phyloP scores from a whole-genome alignment of 768 basidiomycete genomes.

The Trametopsis cervina region DNA sequence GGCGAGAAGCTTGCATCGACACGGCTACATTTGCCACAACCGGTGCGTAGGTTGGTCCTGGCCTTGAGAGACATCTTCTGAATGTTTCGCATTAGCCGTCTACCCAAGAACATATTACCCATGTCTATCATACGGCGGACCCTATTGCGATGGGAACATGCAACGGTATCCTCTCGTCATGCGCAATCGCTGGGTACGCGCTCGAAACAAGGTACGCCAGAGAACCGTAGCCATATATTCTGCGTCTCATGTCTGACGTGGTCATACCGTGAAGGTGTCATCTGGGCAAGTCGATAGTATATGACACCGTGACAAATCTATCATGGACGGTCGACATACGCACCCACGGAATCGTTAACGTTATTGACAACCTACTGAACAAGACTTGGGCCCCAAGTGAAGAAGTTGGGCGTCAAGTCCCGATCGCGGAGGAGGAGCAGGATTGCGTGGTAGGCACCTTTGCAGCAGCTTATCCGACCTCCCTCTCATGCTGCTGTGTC shows the following conservation, averaged over 20 bases:
- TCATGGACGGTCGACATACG: conserved; percentile 84
- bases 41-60: conserved; percentile 38
- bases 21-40: conserved; percentile 80
- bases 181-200: conserved; percentile 84
- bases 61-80: neutral
- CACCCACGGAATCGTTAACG: conserved; percentile 69
- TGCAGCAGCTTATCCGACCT: neutral
- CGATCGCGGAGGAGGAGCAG: conserved; percentile 41
- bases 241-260: conserved; percentile 2
- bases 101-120: conserved; percentile 66
- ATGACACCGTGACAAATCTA: conserved; percentile 84
- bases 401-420: conserved; percentile 60
- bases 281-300: conserved; percentile 77
- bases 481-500: neutral
- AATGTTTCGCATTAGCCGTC: conserved; percentile 44
- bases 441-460: conserved; percentile 61
- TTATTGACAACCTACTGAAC: conserved; percentile 68
- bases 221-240: no score
- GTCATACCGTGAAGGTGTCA: conserved; percentile 55
- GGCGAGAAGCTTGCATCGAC: conserved; percentile 77
- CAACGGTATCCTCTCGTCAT: conserved; percentile 73
- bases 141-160: conserved; percentile 90
- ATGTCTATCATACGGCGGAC: conserved; percentile 92
- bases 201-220: conserved; percentile 66
- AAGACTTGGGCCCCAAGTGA: conserved; percentile 64